Percentiles rank a stretch among this genome's conserved stretches.
phyloP scores from a whole-genome alignment of 345 rosid species.

The Citrus sinensis region DVS_A1.0 CM039169.1:7581001-7581500 shows the following conservation, averaged over 20 bases:
- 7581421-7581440: constrained; percentile 20
- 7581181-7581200: not conserved
- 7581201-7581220: not conserved
- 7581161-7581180: too few species aligned
- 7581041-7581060: too few species aligned
- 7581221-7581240: not conserved
- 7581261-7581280: not conserved
- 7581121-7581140: too few species aligned
- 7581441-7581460: constrained; percentile 19
- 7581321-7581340: constrained; percentile 16
- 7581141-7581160: too few species aligned
- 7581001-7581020: too few species aligned
- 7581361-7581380: constrained; percentile 5
- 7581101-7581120: too few species aligned
- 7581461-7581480: not conserved
- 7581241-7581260: not conserved
- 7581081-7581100: too few species aligned
- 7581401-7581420: not conserved
- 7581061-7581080: too few species aligned
- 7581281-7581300: not conserved
- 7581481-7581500: not conserved
- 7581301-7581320: not conserved
- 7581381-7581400: not conserved
- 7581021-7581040: too few species aligned
- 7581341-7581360: constrained; percentile 8